Conservation (phyloP, 768 basidiomycete genomes). For the Antrodiella citrinella region DNA sequence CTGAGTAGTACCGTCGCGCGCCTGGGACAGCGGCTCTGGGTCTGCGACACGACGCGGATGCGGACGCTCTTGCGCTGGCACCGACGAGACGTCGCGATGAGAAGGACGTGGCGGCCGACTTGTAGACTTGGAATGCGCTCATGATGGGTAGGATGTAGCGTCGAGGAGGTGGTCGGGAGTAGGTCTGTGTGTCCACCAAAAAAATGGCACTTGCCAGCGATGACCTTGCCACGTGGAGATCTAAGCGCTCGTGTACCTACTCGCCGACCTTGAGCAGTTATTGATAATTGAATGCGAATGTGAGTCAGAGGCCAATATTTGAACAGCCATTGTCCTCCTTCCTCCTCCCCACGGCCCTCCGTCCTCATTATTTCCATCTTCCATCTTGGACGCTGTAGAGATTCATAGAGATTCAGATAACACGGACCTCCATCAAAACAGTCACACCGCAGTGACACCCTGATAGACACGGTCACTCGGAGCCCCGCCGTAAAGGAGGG, state of each 20-base stretch:
- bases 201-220: neutral
- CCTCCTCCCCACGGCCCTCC: neutral
- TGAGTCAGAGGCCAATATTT: too few species aligned
- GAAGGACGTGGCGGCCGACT: constrained; percentile 51
- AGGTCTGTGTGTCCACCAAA: constrained; percentile 9
- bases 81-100: constrained; percentile 39
- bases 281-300: too few species aligned
- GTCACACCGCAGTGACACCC: neutral
- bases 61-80: constrained; percentile 9
- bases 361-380: too few species aligned
- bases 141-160: constrained; percentile 26
- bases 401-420: too few species aligned
- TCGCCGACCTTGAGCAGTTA: too few species aligned
- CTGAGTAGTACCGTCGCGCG: constrained; percentile 47
- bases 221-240: neutral
- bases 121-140: constrained; percentile 47
- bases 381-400: too few species aligned
- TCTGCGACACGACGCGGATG: constrained; percentile 9
- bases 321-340: too few species aligned
- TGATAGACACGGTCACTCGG: neutral
- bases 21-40: constrained; percentile 9
- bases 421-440: neutral
- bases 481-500: neutral
- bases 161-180: constrained; percentile 6
- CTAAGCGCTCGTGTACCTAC: too few species aligned